Conservation (phyloP, 176 grass and related monocot species). For the Ananas comosus region DNA sequence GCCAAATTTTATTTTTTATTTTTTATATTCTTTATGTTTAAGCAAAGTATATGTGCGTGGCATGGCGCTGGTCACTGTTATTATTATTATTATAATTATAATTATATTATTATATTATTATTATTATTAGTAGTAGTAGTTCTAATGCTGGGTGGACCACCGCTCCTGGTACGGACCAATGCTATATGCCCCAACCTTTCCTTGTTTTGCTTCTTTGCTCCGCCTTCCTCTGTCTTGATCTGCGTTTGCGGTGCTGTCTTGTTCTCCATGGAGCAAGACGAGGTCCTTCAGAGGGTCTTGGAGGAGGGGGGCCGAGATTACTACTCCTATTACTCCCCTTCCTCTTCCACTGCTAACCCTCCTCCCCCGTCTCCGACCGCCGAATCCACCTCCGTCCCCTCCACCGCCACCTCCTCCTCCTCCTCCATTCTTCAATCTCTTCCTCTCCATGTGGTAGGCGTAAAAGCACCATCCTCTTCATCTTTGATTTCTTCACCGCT, state of each 20-base stretch:
- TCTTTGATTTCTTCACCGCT: neutral
- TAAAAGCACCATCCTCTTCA: neutral
- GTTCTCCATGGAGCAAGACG: constrained; percentile 26
- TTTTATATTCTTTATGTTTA: no score
- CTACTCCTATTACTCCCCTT: constrained; percentile 22
- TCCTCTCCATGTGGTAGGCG: constrained; percentile 78
- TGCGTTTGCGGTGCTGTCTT: neutral
- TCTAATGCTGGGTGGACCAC: no score
- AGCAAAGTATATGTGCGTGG: no score
- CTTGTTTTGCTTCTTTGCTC: neutral
- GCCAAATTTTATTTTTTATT: no score
- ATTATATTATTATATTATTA: no score
- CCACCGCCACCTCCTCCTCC: constrained; percentile 30
- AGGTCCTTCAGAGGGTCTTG: constrained; percentile 27
- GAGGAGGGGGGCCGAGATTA: constrained; percentile 27
- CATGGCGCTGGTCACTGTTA: no score
- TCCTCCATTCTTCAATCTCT: constrained; percentile 96
- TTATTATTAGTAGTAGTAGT: no score
- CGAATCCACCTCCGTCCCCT: constrained; percentile 31
- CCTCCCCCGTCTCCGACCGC: constrained; percentile 77
- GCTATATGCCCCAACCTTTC: no score
- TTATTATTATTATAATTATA: no score
- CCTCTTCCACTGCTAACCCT: constrained; percentile 28
- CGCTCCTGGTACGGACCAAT: no score
- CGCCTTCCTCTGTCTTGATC: neutral